Evolutionary conservation across 441 rosid genomes (phyloP), one percentile per base, ranked within the genome.

Genomic region (Aleurites moluccanus): DNA sequence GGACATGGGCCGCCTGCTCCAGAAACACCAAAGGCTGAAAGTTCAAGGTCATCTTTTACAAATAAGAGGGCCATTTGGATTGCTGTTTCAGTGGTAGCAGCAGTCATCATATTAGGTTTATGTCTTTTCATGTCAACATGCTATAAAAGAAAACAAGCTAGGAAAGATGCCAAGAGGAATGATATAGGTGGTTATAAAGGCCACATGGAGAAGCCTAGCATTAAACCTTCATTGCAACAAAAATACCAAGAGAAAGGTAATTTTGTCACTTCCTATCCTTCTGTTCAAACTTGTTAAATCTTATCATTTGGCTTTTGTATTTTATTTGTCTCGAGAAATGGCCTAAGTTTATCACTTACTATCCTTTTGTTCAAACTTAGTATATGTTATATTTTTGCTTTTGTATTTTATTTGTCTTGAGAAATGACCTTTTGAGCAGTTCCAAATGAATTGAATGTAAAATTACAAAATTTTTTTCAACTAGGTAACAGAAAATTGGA

Each of bases 61-160:
- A 82, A 83, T 0, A 80, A 78, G 62, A 85, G 74, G 78, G 80
- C 83, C 44, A 73, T 86, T 77, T 63, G 80, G 82, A 80, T 90
- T 57, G 79, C 83, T 80, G 83, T 75, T 73, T 57, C 75, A 33
- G 93, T 86, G 66, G 84, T 72, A 57, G 78, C 82, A 14, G 70
- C 79, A 50, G 72, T 91, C 57, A 55, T 88, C 60, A 73, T 79
- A 21, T 60, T 81, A n/a, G 91, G 83, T 47, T 64, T 81, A 60
- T 88, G 85, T 73, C 77, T 90, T 75, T 77, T 85, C 28, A 69
- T 86, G 67, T 78, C 85, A 74, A 75, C 81, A 77, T 83, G 83
- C 80, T 86, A 75, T 77, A 86, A 80, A 84, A 76, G 78, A 79
- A 85, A 78, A 67, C 73, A 80, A 65, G 27, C 4, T 15, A 77